phyloP scores from a whole-genome alignment of 75 land plant species.

The Isoetes taiwanensis region DNA sequence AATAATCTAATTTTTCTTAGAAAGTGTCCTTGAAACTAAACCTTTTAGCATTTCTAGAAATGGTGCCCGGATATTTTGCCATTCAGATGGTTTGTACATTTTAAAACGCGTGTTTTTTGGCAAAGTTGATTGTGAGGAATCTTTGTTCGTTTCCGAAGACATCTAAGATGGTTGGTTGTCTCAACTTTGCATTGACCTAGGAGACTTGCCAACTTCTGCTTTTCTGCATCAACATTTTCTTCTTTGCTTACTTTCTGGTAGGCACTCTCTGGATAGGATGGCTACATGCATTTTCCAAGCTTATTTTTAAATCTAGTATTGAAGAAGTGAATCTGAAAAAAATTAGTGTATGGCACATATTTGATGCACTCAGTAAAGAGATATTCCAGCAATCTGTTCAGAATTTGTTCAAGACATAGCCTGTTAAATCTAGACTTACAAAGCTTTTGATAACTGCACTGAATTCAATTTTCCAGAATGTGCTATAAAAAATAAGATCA shows the following conservation, averaged over 20 bases:
- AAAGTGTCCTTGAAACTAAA: too few species aligned
- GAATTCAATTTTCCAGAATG: too few species aligned
- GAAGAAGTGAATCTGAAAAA: conserved; percentile 45
- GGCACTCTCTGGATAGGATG: conserved; percentile 5
- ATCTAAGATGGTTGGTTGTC: conserved; percentile 44
- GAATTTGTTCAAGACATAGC: too few species aligned
- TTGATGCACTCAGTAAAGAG: conserved; percentile 40
- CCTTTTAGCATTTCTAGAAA: too few species aligned
- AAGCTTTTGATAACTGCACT: too few species aligned
- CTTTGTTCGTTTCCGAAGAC: conserved; percentile 28
- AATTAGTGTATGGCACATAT: conserved; percentile 14
- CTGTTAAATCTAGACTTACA: too few species aligned
- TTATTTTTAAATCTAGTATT: conserved; percentile 20
- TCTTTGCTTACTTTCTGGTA: neutral
- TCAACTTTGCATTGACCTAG: conserved; percentile 12
- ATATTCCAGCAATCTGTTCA: too few species aligned
- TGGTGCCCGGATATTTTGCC: too few species aligned
- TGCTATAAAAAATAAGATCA: too few species aligned
- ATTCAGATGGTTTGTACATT: too few species aligned
- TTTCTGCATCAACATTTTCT: conserved; percentile 21
- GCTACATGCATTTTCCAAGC: conserved; percentile 7
- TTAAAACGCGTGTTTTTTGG: too few species aligned
- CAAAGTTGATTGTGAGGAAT: conserved; percentile 7
- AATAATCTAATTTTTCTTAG: too few species aligned
- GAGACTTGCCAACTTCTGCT: conserved; percentile 16